Conservation (phyloP, 1,284 basidiomycete genomes). For the Thelephora terrestris region DNA sequence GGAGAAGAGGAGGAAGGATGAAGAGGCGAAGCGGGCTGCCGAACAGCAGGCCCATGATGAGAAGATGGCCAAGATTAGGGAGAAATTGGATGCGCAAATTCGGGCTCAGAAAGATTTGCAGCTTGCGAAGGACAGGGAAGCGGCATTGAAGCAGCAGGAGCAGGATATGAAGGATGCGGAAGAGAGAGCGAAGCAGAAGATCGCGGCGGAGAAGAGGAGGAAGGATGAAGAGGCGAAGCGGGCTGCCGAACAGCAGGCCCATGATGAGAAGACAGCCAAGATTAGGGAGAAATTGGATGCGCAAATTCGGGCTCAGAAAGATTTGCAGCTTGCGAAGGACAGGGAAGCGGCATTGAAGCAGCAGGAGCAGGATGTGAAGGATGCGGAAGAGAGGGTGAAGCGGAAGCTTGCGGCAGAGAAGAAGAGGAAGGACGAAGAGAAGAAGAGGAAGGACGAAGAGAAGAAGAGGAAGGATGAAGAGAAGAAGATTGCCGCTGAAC, state of each 20-base stretch:
- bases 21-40: too few species aligned
- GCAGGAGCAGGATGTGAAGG: constrained; percentile 25
- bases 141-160: constrained; percentile 22
- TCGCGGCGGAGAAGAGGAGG: too few species aligned
- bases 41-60: constrained; percentile 23
- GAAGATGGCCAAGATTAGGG: constrained; percentile 24
- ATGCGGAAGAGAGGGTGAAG: constrained; percentile 3
- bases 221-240: too few species aligned
- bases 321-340: constrained; percentile 20
- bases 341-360: constrained; percentile 20
- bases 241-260: constrained; percentile 18
- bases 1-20: too few species aligned
- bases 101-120: constrained; percentile 21
- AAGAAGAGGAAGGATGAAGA: too few species aligned
- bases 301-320: constrained; percentile 16
- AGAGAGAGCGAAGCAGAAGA: too few species aligned
- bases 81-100: constrained; percentile 15
- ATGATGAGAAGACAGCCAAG: constrained; percentile 22
- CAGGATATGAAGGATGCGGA: constrained; percentile 22
- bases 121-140: constrained; percentile 18
- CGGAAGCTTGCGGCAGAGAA: too few species aligned
- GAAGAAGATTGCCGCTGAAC: too few species aligned
- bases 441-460: constrained; percentile 11
- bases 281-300: constrained; percentile 22
- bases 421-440: too few species aligned